Percentiles rank a stretch among this genome's conserved stretches.
phyloP scores from a whole-genome alignment of 805 yeast genomes.

The Barnettozyma sucrosica region DNA sequence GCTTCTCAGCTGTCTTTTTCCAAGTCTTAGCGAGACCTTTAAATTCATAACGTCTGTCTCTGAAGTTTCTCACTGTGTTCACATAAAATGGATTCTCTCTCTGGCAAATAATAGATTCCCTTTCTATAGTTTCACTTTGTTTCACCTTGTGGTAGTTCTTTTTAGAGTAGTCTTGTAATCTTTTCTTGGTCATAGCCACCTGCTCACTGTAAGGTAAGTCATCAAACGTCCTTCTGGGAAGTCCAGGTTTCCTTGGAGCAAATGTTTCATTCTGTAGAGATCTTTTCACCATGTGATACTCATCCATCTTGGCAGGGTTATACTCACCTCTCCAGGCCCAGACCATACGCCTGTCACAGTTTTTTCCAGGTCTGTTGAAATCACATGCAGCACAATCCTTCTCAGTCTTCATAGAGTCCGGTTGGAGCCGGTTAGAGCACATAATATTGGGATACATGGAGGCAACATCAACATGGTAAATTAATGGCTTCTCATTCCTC shows the following conservation, averaged over 20 bases:
- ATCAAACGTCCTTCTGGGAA: conserved; percentile 60
- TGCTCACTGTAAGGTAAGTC: conserved; percentile 76
- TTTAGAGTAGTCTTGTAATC: conserved; percentile 77
- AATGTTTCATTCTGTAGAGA: conserved; percentile 75
- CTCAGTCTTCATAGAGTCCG: conserved; percentile 94
- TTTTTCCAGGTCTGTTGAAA: conserved; percentile 90
- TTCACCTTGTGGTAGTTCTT: conserved; percentile 80
- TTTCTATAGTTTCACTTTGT: conserved; percentile 74
- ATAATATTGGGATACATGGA: conserved; percentile 99
- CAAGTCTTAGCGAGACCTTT: conserved; percentile 90
- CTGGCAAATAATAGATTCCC: conserved; percentile 94
- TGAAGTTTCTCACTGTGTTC: conserved; percentile 85
- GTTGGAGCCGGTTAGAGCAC: conserved; percentile 96
- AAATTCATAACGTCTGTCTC: conserved; percentile 95
- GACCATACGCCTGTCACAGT: conserved; percentile 82
- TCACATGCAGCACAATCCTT: conserved; percentile 97
- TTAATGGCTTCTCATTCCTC: conserved; percentile 74
- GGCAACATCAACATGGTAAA: conserved; percentile 97
- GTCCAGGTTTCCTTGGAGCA: conserved; percentile 52
- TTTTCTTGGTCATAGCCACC: conserved; percentile 64
- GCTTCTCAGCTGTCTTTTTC: conserved; percentile 71
- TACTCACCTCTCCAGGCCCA: conserved; percentile 99
- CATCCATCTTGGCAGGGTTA: conserved; percentile 85
- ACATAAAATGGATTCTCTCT: conserved; percentile 97
- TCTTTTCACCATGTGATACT: conserved; percentile 83